Evolutionary conservation across 2,329 filamentous ascomycete species (phyloP), one percentile per base, ranked within the genome.

Genomic region (Aspergillus chevalieri): DNA sequence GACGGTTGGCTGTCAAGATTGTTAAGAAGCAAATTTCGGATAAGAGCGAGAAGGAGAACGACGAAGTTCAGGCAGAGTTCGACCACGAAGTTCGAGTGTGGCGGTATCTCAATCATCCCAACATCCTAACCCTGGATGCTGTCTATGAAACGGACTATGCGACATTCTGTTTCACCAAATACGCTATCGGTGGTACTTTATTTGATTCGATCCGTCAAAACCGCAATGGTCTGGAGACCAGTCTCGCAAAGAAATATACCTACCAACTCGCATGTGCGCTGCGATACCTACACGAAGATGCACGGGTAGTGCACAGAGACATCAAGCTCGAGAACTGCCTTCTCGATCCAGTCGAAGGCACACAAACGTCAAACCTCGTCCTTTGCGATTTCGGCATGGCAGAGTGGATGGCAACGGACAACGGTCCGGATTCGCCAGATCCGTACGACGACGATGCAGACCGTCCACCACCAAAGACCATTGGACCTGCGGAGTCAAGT

Each of bases 301-400:
- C 83, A 21, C 77, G 78, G 24, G 77, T 86, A 22, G 81, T 85
- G 21, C 83, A 86, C 61, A 76, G 83, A 44, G 83, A 86, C 62
- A 78, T 86, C 61, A 86, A 86, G 63, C 75, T 86, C 21, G 83
- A 86, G 60, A 86, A 86, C 55, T 85, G 82, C 56, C 75, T 86
- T 2, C 59, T 86, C 33, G 81, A 85, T 57, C 76, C 79, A 55
- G 70, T 76, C 15, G 69, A 69, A 4, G 74, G 73, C 8, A 65
- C 64, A 0, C 71, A 78, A 34, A 75, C 78, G 14, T 81, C 80
- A 7, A 77, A 78, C 33, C 61, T 86, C 6, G 76, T 84, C 4
- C 73, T 86, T 4, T 85, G 82, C 64, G 83, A 86, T 61, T 86
- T 86, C 60, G 83, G 83, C 44, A 83, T 86, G 72, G 82, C 83